phyloP scores from a whole-genome alignment of 768 basidiomycete species.

The Austroboletus eburneus region DNA sequence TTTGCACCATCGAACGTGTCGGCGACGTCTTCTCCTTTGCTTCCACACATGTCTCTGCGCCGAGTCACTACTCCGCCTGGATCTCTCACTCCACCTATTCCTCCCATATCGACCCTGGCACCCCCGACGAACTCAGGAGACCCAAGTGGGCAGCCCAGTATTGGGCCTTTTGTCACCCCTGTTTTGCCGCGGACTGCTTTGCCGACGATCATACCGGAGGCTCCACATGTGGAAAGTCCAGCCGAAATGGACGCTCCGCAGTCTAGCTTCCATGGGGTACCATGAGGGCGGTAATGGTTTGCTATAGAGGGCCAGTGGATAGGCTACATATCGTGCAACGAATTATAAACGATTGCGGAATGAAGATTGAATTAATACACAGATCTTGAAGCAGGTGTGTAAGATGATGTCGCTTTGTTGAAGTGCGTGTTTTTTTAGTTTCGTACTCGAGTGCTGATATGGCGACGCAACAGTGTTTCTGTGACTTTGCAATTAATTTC shows the following conservation, averaged over 20 bases:
- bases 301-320: neutral
- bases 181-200: constrained; percentile 8
- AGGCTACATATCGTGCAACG: constrained; percentile 3
- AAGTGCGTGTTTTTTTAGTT: too few species aligned
- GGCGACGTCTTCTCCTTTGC: constrained; percentile 7
- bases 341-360: neutral
- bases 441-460: too few species aligned
- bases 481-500: too few species aligned
- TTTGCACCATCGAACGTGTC: constrained; percentile 23
- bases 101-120: constrained; percentile 20
- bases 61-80: neutral
- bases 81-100: constrained; percentile 13
- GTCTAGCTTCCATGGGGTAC: constrained; percentile 6
- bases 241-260: constrained; percentile 19
- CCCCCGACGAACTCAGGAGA: neutral
- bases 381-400: neutral
- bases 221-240: constrained; percentile 31
- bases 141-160: neutral
- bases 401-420: too few species aligned
- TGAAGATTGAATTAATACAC: neutral
- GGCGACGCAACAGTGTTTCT: too few species aligned
- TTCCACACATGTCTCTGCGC: constrained; percentile 6
- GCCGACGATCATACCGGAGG: constrained; percentile 19
- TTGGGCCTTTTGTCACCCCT: constrained; percentile 6
- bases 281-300: neutral